Base-by-base conservation (phyloP, 345 rosid genomes). In the Brassica nigra region DNA sequence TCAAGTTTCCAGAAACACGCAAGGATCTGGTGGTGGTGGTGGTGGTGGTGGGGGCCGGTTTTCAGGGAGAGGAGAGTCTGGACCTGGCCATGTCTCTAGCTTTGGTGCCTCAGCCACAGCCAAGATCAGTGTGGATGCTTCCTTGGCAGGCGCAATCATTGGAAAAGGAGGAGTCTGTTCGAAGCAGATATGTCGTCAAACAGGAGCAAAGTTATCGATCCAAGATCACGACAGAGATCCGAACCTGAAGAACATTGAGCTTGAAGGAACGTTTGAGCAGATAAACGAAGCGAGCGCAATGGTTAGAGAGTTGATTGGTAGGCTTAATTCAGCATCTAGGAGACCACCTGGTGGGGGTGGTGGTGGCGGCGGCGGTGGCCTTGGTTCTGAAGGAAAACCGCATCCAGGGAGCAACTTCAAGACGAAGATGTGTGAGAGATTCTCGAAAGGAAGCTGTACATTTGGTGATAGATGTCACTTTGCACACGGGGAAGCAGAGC, bases 201-300 rank as follows among this genome's bases (percentile, higher is more conserved):
- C 99, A 0, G 99, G 99, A 52, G 97, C 89, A 71, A 96, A 91
- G 85, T 89, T 96, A 70, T 90, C 97, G 10, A 93, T 96, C 28
- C 86, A 92, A 67, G 98, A 96, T 18, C 93, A 93, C 23, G 98
- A 96, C 63, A 63, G 85, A 2, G 97, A 96, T 73, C 91, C 98
- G 1, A 90, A 85, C 77, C 75, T 86, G 80, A 90, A 90, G 87
- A 93, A 90, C 86, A 96, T 96, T 65, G 97, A 91, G 84, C 90
- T 96, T 1, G 98, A 96, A 86, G 99, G 99, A 70, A 86, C 97
- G 62, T 89, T 90, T 33, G 98, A 93, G 82, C 99, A 96, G 90
- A 96, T 96, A 70, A 91, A 89, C 68, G 92, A 90, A 87, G 99
- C 98, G 14, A 93, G 92, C n/a, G 89, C 90, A 20, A 96, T 93